Conservation (phyloP, 2,329 filamentous ascomycete genomes). For the Ceratocystis destructans region DNA sequence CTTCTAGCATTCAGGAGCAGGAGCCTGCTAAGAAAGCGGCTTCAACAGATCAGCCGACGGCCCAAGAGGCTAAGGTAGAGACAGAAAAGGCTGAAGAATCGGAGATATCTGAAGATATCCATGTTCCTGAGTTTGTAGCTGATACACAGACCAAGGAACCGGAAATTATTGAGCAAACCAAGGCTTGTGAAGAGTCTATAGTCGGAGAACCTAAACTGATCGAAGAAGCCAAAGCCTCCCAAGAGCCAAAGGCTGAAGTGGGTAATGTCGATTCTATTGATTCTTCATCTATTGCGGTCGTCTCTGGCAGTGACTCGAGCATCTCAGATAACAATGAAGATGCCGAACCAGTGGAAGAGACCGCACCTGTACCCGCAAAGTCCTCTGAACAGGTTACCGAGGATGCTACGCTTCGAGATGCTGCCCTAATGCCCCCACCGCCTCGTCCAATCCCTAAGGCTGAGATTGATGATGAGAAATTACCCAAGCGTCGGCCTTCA, state of each 20-base stretch:
- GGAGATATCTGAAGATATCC: background rate
- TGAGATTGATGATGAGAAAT: slow-evolving; percentile 15
- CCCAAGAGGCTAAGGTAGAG: background rate
- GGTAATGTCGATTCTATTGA: background rate
- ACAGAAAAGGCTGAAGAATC: background rate
- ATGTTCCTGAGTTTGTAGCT: background rate
- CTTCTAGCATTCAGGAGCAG: background rate
- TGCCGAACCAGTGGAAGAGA: background rate
- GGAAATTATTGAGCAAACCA: background rate
- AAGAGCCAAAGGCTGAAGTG: background rate
- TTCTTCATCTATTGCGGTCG: background rate
- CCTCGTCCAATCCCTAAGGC: slow-evolving; percentile 12
- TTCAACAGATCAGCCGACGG: background rate
- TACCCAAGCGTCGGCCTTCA: slow-evolving; percentile 10
- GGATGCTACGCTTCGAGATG: slow-evolving; percentile 31
- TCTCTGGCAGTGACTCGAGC: background rate
- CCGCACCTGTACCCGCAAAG: background rate
- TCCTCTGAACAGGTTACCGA: background rate
- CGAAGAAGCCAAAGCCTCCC: background rate
- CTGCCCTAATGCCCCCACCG: slow-evolving; percentile 3
- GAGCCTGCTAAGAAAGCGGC: background rate
- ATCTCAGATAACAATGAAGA: background rate
- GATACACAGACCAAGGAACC: background rate
- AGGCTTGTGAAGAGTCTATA: background rate
- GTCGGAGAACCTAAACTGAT: background rate